These are phyloP conservation scores for Cutaneotrichosporon cyanovorans DNA, from an alignment of 1,284 basidiomycete species.

Conservation along the genomic window DNA sequence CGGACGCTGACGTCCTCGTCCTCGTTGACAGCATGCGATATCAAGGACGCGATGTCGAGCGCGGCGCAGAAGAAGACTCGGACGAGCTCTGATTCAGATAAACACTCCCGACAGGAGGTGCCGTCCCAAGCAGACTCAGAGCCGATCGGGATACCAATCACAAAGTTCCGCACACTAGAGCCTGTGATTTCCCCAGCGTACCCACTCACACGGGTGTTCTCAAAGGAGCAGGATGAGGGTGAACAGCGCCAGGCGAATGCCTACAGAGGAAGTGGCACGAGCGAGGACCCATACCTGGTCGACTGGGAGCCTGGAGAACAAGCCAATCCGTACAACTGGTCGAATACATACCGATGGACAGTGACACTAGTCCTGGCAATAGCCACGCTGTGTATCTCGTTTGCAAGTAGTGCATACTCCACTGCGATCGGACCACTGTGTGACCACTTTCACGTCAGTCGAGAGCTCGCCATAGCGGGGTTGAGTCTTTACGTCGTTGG, in stretches of 20 bases:
- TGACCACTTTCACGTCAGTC: constrained; percentile 49
- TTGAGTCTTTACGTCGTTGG: constrained; percentile 41
- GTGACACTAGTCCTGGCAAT: constrained; percentile 40
- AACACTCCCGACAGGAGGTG: no score
- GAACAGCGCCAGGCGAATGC: constrained; percentile 3
- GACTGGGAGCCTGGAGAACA: constrained; percentile 52
- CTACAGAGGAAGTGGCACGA: constrained; percentile 25
- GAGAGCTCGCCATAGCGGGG: constrained; percentile 55
- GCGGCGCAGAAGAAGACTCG: no score
- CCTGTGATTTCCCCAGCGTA: constrained; percentile 49
- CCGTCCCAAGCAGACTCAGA: no score
- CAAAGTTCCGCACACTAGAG: constrained; percentile 10
- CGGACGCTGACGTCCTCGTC: no score
- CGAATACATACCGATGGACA: constrained; percentile 47
- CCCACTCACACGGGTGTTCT: constrained; percentile 13
- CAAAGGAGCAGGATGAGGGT: background rate
- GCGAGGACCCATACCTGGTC: constrained; percentile 28
- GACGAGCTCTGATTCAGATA: no score
- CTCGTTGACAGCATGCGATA: no score
- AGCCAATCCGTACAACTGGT: constrained; percentile 61
- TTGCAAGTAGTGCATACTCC: constrained; percentile 53
- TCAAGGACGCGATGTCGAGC: no score
- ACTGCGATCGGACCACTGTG: constrained; percentile 53
- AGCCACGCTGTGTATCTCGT: constrained; percentile 57
- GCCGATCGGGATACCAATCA: constrained; percentile 5